Base-by-base conservation (phyloP, 2,329 filamentous ascomycete genomes). In the Penicillium polonicum region DNA sequence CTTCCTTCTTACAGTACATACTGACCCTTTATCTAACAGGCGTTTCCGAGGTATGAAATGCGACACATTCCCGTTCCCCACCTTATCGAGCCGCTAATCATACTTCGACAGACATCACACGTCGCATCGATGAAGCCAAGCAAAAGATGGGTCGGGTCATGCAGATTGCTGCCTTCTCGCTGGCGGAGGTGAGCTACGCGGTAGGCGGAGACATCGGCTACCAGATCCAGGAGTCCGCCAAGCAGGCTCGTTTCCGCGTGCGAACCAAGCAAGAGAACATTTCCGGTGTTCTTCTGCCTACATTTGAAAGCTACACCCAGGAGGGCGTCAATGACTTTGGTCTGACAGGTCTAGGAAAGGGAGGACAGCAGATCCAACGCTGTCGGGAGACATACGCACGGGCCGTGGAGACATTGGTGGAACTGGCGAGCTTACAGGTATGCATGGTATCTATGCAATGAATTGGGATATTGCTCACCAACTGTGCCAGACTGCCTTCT, bases 111-210 rank as follows among this genome's bases (percentile, higher is more conserved):
- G 94, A 99, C 71, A 99, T 99, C 71, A 97, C 94, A 49, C 87
- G 88, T 74, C 89, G 94, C 72, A 99, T 99, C 77, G 93, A 99
- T 80, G 94, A 99, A 77, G 94, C 94, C 42, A 99, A 99, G 79
- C 90, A 92, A 69, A 99, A 99, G 82, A 99, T 99, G 93, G 94
- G 94, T 57, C 86, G 93, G 35, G 94, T 99, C 38, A 99, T 99
- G 94, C 93, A 97, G 77, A 96, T 99, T 71, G 94, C 94, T 41
- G 92, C 94, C 45, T 97, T 99, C 79, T 97, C 93, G 43, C 84
- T 99, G 19, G 94, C 94, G 59, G 94, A 97, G 79, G 94, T 99
- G 56, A 96, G 92, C 48, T 99, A 99, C 71, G 94, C 94, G 27
- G 92, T 97, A 29, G 94, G 94, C 62, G 92, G 93, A 70, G 90